phyloP scores from a whole-genome alignment of 164 flowering plant species.

The Nymphaea colorata region DNA sequence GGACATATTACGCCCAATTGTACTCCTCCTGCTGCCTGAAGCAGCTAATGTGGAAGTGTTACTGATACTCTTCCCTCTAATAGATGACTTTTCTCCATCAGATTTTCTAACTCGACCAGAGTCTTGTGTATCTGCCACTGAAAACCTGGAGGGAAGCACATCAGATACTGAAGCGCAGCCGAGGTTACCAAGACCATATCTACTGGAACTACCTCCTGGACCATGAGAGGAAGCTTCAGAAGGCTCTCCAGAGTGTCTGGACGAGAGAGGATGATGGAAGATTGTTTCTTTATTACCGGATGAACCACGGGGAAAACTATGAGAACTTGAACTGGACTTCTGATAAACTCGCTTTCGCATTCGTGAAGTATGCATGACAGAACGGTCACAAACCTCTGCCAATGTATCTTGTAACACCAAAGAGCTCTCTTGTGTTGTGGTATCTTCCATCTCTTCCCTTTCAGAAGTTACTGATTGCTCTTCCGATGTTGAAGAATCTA shows the following conservation, averaged over 20 bases:
- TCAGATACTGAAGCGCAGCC: slow-evolving; percentile 48
- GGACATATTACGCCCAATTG: slow-evolving; percentile 13
- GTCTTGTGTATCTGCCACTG: slow-evolving; percentile 22
- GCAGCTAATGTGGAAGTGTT: slow-evolving; percentile 25
- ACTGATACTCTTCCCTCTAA: slow-evolving; percentile 34
- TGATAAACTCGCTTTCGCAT: slow-evolving; percentile 17
- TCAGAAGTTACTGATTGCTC: slow-evolving; percentile 14
- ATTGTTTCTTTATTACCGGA: slow-evolving; percentile 3
- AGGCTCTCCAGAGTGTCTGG: slow-evolving; percentile 17
- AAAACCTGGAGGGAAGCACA: slow-evolving; percentile 32
- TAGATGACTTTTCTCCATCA: slow-evolving; percentile 23
- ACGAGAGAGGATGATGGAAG: slow-evolving; percentile 12
- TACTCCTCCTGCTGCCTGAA: slow-evolving; percentile 7
- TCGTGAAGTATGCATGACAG: slow-evolving; percentile 6
- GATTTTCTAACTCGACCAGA: slow-evolving; percentile 22
- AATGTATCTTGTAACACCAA: background rate
- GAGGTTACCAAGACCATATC: slow-evolving; percentile 41
- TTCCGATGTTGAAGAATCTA: slow-evolving; percentile 15
- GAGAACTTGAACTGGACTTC: slow-evolving; percentile 18
- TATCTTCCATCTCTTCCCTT: slow-evolving; percentile 11
- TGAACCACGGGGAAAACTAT: slow-evolving; percentile 15
- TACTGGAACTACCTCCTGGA: slow-evolving; percentile 17
- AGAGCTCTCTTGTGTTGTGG: background rate
- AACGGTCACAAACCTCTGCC: background rate
- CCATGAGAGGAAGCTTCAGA: slow-evolving; percentile 8